phyloP scores from a whole-genome alignment of 176 grass and related monocot species.

The Bolboschoenus planiculmis region DNA sequence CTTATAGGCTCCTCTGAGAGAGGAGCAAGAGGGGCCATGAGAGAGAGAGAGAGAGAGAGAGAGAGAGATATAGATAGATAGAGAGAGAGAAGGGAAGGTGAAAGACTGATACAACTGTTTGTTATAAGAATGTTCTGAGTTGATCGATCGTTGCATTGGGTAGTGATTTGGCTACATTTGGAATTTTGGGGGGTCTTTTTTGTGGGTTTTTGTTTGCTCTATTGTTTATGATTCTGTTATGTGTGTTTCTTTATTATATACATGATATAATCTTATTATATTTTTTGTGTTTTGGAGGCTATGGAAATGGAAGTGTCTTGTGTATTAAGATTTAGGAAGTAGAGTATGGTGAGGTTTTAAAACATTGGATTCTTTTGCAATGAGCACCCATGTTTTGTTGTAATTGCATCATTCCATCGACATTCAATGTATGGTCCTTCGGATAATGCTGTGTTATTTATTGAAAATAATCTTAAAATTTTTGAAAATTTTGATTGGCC shows the following conservation, averaged over 20 bases:
- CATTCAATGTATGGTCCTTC: background rate
- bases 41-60: background rate
- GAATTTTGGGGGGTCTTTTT: no score
- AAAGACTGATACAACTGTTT: background rate
- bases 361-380: background rate
- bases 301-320: background rate
- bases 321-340: background rate
- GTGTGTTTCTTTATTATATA: background rate
- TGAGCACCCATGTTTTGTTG: background rate
- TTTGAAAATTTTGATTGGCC: background rate
- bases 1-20: constrained; percentile 89
- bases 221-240: constrained; percentile 22
- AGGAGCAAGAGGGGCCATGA: constrained; percentile 66
- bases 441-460: background rate
- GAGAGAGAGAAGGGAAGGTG: background rate
- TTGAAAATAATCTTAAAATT: background rate
- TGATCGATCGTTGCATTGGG: background rate
- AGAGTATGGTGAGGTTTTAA: background rate
- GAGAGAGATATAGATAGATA: background rate
- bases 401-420: background rate
- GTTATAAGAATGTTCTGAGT: constrained; percentile 30
- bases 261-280: background rate
- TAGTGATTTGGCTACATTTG: constrained; percentile 18
- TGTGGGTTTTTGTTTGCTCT: background rate
- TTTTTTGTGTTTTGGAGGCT: background rate